A percentile compares a stretch with the other conserved stretches of the same genome.
phyloP scores from a whole-genome alignment of 164 flowering plant species.

The Vitis labrusca region DNA sequence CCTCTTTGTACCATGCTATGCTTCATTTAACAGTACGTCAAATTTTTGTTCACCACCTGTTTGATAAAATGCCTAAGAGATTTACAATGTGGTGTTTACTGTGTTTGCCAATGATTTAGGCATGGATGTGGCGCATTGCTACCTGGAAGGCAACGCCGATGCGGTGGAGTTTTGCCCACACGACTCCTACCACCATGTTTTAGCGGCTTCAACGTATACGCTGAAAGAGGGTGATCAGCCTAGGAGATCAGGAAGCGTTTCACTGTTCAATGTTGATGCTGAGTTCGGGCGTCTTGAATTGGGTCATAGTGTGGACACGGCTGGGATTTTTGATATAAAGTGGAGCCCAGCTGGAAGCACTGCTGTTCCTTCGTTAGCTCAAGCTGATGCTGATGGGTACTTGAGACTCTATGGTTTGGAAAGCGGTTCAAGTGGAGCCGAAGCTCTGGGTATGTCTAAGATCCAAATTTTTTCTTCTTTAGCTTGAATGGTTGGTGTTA shows the following conservation, averaged over 20 bases:
- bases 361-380: constrained; percentile 59
- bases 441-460: constrained; percentile 26
- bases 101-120: background rate
- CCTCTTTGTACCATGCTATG: background rate
- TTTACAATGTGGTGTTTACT: background rate
- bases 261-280: constrained; percentile 66
- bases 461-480: background rate
- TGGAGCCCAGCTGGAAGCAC: constrained; percentile 58
- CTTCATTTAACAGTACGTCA: no score
- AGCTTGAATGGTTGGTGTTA: no score
- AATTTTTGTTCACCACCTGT: constrained; percentile 16
- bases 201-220: constrained; percentile 87
- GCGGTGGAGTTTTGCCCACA: constrained; percentile 94
- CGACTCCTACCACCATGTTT: constrained; percentile 45
- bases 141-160: constrained; percentile 83
- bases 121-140: constrained; percentile 74
- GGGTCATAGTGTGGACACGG: constrained; percentile 51
- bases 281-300: constrained; percentile 40
- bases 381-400: constrained; percentile 89
- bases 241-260: constrained; percentile 69
- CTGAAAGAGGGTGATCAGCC: constrained; percentile 78
- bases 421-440: constrained; percentile 25
- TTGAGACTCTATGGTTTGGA: constrained; percentile 54
- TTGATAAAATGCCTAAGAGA: constrained; percentile 35
- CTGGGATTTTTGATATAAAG: constrained; percentile 88